Percentiles rank a stretch among this genome's conserved stretches.
These are phyloP conservation scores for Leptographium radiaticola DNA, from an alignment of 2,329 filamentous ascomycete genomes.

Conservation along the genomic window DNA sequence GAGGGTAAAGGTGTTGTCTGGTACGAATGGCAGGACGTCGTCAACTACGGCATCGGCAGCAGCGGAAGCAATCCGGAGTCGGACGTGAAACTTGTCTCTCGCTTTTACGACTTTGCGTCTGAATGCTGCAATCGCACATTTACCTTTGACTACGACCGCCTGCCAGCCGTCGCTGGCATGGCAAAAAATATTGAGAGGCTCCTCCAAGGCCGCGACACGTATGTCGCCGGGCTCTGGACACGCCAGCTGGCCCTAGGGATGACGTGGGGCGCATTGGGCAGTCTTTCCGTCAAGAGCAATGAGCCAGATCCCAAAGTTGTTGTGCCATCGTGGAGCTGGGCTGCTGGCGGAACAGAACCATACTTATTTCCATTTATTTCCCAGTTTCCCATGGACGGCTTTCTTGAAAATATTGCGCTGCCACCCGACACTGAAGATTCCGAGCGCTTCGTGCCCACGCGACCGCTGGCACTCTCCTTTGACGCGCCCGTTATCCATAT, in stretches of 20 bases:
- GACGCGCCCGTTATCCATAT: not conserved
- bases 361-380: not conserved
- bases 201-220: not conserved
- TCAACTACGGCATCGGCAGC: not conserved
- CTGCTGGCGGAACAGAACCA: not conserved
- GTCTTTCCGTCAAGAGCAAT: not conserved
- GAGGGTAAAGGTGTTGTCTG: not conserved
- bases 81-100: not conserved
- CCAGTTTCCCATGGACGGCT: not conserved
- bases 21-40: not conserved
- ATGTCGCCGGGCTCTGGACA: not conserved
- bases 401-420: not conserved
- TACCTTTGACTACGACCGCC: not conserved
- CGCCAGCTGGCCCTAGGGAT: not conserved
- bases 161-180: not conserved
- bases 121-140: not conserved
- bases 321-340: not conserved
- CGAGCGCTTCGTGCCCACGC: not conserved
- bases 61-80: not conserved
- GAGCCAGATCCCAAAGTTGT: not conserved
- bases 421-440: not conserved
- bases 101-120: not conserved
- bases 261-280: not conserved
- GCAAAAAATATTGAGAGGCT: not conserved
- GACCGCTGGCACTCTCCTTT: not conserved